Evolutionary conservation across 306 rosid genomes (phyloP).

Genomic region (Ormosia semicastrata): DNA sequence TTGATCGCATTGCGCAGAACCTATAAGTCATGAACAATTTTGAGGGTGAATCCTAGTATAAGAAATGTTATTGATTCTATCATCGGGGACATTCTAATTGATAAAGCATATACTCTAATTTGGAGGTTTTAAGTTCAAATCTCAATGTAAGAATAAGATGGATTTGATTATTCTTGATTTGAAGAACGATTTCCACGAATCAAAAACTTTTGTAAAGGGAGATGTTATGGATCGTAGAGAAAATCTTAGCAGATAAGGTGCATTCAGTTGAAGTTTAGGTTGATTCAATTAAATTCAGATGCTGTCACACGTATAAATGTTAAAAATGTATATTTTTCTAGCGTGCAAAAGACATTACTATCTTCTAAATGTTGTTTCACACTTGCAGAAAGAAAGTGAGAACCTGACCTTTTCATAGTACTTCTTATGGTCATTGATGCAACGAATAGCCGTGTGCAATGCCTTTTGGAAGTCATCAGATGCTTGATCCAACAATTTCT

Average conservation of each 20-base stretch:
- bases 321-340: neutral
- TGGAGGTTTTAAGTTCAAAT: neutral
- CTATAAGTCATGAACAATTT: slow-evolving; percentile 15
- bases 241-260: neutral
- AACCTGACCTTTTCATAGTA: slow-evolving; percentile 79
- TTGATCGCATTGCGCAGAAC: slow-evolving; percentile 63
- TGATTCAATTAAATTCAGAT: neutral
- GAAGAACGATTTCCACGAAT: no score
- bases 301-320: neutral
- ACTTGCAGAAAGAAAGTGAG: neutral
- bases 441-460: slow-evolving; percentile 55
- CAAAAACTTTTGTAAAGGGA: neutral
- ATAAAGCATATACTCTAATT: neutral
- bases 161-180: neutral
- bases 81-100: neutral
- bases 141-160: neutral
- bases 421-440: slow-evolving; percentile 72
- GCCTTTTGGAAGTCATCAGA: slow-evolving; percentile 54
- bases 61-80: neutral
- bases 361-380: neutral
- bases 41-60: neutral
- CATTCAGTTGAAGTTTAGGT: neutral
- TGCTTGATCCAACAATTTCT: slow-evolving; percentile 59
- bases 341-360: neutral
- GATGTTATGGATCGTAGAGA: neutral